phyloP scores from a whole-genome alignment of 2,329 filamentous ascomycete species.

The Diaporthe citriasiana region DNA sequence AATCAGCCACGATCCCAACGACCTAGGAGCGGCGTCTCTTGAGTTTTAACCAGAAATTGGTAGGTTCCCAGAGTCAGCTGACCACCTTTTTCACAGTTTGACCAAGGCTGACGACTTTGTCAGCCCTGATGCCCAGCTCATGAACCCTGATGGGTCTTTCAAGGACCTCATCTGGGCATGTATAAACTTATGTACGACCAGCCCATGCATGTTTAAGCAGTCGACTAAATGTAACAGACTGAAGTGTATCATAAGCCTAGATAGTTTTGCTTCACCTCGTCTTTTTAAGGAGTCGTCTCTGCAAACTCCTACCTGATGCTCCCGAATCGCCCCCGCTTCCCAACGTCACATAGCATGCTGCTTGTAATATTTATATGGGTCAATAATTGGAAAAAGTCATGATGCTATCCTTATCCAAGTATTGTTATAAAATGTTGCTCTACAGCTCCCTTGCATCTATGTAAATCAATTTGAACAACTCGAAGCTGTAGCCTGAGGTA shows the following conservation, averaged over 20 bases:
- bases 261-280: background rate
- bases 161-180: constrained; percentile 51
- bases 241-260: background rate
- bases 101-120: constrained; percentile 52
- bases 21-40: background rate
- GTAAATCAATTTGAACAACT: background rate
- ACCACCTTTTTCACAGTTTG: background rate
- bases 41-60: background rate
- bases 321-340: background rate
- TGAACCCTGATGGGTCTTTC: constrained; percentile 58
- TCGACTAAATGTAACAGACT: background rate
- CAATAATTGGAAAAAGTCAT: background rate
- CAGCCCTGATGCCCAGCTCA: constrained; percentile 61
- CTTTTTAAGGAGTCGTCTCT: background rate
- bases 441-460: background rate
- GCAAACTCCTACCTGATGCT: background rate
- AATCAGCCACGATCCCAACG: background rate
- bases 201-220: constrained; percentile 5
- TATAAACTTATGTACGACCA: constrained; percentile 28
- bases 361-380: background rate
- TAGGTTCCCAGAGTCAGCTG: background rate
- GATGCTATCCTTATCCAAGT: too few species aligned
- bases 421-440: too few species aligned
- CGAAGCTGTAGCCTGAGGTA: background rate
- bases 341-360: too few species aligned